Conservation (phyloP, 805 yeast species). For the Torulaspora indica region DNA sequence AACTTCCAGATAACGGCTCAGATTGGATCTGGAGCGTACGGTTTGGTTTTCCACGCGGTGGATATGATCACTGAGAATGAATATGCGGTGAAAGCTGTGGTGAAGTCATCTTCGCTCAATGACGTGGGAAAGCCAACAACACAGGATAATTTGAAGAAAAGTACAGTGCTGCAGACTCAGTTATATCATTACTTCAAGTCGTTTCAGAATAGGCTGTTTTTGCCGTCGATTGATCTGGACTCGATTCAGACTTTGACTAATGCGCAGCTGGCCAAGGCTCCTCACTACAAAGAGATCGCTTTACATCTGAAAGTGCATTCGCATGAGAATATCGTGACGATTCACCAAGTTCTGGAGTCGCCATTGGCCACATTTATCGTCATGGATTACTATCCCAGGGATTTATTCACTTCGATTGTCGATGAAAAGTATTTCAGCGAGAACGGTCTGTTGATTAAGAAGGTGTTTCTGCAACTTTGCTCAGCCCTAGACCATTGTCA, state of each 20-base stretch:
- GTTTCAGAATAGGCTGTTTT: conserved; percentile 20
- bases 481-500: conserved; percentile 84
- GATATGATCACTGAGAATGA: conserved; percentile 47
- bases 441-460: conserved; percentile 48
- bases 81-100: conserved; percentile 69
- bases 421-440: conserved; percentile 59
- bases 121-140: conserved; percentile 21
- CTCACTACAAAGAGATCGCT: conserved; percentile 57
- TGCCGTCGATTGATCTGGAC: conserved; percentile 29
- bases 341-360: conserved; percentile 66
- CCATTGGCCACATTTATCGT: conserved; percentile 58
- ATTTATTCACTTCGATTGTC: conserved; percentile 79
- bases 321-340: conserved; percentile 73
- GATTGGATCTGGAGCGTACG: conserved; percentile 79
- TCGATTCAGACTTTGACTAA: conserved; percentile 33
- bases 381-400: conserved; percentile 86
- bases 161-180: conserved; percentile 27
- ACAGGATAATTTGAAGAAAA: conserved; percentile 22
- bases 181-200: conserved; percentile 26
- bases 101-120: conserved; percentile 42
- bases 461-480: conserved; percentile 67
- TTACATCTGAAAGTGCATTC: conserved; percentile 69
- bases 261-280: conserved; percentile 34
- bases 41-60: conserved; percentile 66
- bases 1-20: conserved; percentile 38